A percentile compares a stretch with the other conserved stretches of the same genome.
phyloP scores from a whole-genome alignment of 495 filamentous ascomycete genomes.

The Penicillium chermesinum region DNA sequence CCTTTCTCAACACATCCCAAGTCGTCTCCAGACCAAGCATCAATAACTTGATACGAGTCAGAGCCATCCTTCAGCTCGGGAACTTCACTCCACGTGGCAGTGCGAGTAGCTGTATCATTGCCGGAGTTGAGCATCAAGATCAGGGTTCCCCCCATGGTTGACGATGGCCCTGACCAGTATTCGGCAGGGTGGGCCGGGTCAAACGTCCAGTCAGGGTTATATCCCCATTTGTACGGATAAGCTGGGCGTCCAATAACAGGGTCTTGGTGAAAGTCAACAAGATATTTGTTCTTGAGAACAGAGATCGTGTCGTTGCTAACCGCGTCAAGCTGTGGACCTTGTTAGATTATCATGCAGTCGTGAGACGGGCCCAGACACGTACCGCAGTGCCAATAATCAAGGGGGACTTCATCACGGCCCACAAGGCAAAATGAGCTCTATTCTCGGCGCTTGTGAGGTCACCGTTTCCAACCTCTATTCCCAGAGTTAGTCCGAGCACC shows the following conservation, averaged over 20 bases:
- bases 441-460: conserved; percentile 47
- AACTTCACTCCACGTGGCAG: conserved; percentile 48
- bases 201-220: conserved; percentile 58
- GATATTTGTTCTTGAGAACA: conserved; percentile 53
- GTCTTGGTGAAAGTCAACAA: conserved; percentile 63
- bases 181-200: conserved; percentile 54
- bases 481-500: too few species aligned
- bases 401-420: conserved; percentile 55
- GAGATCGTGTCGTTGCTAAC: conserved; percentile 40
- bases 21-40: conserved; percentile 51
- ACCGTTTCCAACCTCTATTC: conserved; percentile 59
- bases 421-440: conserved; percentile 48
- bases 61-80: conserved; percentile 40
- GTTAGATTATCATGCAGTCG: conserved; percentile 1
- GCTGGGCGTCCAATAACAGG: conserved; percentile 46
- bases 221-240: conserved; percentile 62
- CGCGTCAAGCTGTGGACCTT: conserved; percentile 32
- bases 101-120: conserved; percentile 29
- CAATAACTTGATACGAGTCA: conserved; percentile 41
- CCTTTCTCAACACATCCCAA: conserved; percentile 42
- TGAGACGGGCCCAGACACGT: conserved; percentile 16
- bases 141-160: conserved; percentile 41
- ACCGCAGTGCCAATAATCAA: conserved; percentile 53
- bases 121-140: conserved; percentile 53
- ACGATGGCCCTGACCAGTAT: conserved; percentile 54